Base-by-base conservation (phyloP, 1,284 basidiomycete species). In the Melampsora abietis-canadensis region DNA sequence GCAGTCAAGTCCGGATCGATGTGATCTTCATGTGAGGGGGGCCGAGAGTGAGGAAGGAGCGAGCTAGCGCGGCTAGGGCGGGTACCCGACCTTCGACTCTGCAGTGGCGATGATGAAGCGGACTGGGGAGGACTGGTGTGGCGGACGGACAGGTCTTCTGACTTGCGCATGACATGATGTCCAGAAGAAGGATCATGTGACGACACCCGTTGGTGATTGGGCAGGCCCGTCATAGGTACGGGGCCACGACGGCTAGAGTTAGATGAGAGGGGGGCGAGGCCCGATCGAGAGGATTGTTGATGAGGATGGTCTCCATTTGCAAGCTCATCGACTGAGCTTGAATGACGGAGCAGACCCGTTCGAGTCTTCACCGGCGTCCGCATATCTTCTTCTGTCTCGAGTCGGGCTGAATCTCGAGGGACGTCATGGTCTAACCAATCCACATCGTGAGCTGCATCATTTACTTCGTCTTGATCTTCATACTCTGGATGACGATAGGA, bases 281-380 rank as follows among this genome's bases (percentile, higher is more conserved):
- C 40, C 5, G 48, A 30, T 31, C 40, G 40, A 34, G 60, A n/a
- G 46, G 44, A n/a, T n/a, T n/a, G 1, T 31, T 70, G 54, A 47
- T 19, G 19, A n/a, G 21, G 21, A 40, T 37, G 31, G 27, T 21
- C n/a, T 21, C 12, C n/a, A 31, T 12, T 17, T 2, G 62, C 44
- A 24, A 54, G n/a, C 7, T 70, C 46, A 46, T 48, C 51, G 2
- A 70, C 44, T 14, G 68, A 70, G 27, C 37, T 64, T 51, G 37
- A 30, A n/a, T 70, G 60, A 34, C 68, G 68, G 27, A 70, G 31
- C 51, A 12, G 19, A 54, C 51, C 51, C 10, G 68, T 62, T 51
- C 60, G 40, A n/a, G 21, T n/a, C 51, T 54, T 54, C 46, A 70
- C 61, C 44, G 68, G 68, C 30, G 68, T 70, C 14, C 24, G 51